Base-by-base conservation (phyloP, 2,329 filamentous ascomycete genomes). In the Xylariales sp. region DNA sequence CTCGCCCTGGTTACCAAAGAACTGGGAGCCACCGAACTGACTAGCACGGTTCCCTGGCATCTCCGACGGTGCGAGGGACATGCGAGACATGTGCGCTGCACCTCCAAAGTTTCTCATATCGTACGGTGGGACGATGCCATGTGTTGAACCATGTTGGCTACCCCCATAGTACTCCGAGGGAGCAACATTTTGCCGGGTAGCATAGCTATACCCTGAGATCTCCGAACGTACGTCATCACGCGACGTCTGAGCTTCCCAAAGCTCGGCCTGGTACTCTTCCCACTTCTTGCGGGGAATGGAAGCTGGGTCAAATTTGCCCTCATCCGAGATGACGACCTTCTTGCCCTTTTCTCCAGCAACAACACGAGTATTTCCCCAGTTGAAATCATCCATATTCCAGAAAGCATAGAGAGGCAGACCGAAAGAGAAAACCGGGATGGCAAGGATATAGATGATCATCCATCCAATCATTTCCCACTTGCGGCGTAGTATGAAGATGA, bases 381-480 rank as follows among this genome's bases (percentile, higher is more conserved):
- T 87, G 78, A 98, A 98, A 67, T 98, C 93, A 63, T 98, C 93
- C 93, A 97, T 97, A 68, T 96, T 79, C 93, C 93, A 98, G 77
- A 98, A 98, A 34, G 91, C 76, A 62, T 97, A 97, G 19, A 98
- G 69, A 1, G 93, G 93, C 30, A 98, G 75, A 41, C 78, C 89
- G 46, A 95, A 88, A 29, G 87, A 83, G 74, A 95, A 98, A 47
- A 98, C 78, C 1, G 91, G 91, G 44, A 95, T 85, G 38, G 93
- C 91, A 20, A 93, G 46, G 42, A 98, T 78, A 63, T 98, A 98
- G 46, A 98, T 81, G 50, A 98, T 73, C 89, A 98, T 96, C 93
- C 93, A 98, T 24, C 91, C 93, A 51, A 98, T 85, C 91, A 97
- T 97, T 62, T 98, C 91, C 93, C 93, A 98, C 69, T 96, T 96